Evolutionary conservation across 1,139 yeast genomes (phyloP), one percentile per base, ranked within the genome.

Genomic region (Sporopachydermia cereana): DNA sequence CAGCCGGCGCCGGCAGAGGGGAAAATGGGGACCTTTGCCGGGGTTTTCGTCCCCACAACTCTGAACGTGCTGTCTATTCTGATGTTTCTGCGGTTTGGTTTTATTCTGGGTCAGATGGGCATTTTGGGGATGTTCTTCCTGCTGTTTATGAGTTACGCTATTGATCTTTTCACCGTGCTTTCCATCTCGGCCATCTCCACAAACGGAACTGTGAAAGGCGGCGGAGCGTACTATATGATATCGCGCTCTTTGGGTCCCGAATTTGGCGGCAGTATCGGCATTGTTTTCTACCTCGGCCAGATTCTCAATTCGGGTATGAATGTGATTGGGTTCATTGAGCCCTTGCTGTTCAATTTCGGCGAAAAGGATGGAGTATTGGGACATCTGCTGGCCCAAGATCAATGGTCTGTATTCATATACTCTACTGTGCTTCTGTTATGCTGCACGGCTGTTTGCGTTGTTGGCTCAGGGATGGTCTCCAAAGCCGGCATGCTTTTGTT

Each of bases 151-250:
- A 79, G 88, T 41, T 83, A 81, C 55, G 57, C 74, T 18, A 81
- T 83, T 46, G 76, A 83, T 56, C 64, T 79, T 9, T 65, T 83
- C 47, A 83, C 93, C 0, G 82, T 86, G 0, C 59, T 83, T 54
- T 79, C 88, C 36, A 74, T 83, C 48, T 77, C 85, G 50, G 91
- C 91, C 2, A 83, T 83, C 47, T 81, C 88, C 2, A 83, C 93
- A 2, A 83, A 83, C 57, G 93, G 93, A 24, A 81, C 85, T 0
- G 91, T 83, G 12, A 72, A 80, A 55, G 91, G 91, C 23, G 93
- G 93, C 16, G 93, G 93, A 25, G 89, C 91, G 0, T 83, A 83
- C 57, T 82, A 80, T 53, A 83, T 83, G 89, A 79, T 83, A 42
- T 79, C 86, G 16, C 64, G 93, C 55, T 78, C 86, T 36, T 63